Conservation (phyloP, 163 green algal species). For the Prototheca wickerhamii region DNA sequence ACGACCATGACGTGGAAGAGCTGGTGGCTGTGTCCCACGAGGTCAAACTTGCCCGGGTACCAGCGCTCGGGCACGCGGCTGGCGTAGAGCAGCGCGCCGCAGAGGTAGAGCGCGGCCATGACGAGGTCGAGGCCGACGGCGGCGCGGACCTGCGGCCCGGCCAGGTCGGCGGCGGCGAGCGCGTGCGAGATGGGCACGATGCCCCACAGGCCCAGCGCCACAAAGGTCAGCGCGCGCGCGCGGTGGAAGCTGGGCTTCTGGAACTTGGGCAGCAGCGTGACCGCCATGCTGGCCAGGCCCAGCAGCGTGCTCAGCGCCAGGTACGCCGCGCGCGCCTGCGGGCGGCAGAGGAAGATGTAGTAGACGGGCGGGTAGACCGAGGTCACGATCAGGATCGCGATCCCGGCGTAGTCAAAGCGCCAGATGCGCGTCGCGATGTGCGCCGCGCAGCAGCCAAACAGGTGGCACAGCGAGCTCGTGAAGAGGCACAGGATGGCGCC, state of each 20-base stretch:
- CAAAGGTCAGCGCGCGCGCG: slow-evolving; percentile 74
- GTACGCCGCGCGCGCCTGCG: slow-evolving; percentile 62
- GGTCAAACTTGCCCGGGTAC: slow-evolving; percentile 82
- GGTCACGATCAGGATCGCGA: slow-evolving; percentile 83
- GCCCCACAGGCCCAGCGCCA: slow-evolving; percentile 70
- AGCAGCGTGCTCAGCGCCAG: slow-evolving; percentile 55
- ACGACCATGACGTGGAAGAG: slow-evolving; percentile 91
- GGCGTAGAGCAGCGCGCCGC: slow-evolving; percentile 77
- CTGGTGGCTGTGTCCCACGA: slow-evolving; percentile 76
- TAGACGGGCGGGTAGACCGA: slow-evolving; percentile 86
- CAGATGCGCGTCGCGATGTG: slow-evolving; percentile 70
- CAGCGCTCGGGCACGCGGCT: slow-evolving; percentile 77
- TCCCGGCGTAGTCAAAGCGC: slow-evolving; percentile 91
- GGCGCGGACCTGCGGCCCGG: slow-evolving; percentile 31
- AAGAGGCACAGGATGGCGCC: slow-evolving; percentile 80
- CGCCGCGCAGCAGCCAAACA: slow-evolving; percentile 67
- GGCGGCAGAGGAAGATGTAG: slow-evolving; percentile 84
- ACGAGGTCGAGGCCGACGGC: slow-evolving; percentile 57
- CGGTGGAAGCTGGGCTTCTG: slow-evolving; percentile 59
- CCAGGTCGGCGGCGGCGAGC: slow-evolving; percentile 24
- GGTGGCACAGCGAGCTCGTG: slow-evolving; percentile 66
- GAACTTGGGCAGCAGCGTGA: slow-evolving; percentile 71
- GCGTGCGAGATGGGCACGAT: slow-evolving; percentile 71
- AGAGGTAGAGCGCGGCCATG: slow-evolving; percentile 83
- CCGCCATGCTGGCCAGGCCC: slow-evolving; percentile 44